A percentile compares a stretch with the other conserved stretches of the same genome.
Evolutionary conservation across 2,329 filamentous ascomycete species (phyloP).

Genomic region (Purpureocillium takamizusanense): DNA sequence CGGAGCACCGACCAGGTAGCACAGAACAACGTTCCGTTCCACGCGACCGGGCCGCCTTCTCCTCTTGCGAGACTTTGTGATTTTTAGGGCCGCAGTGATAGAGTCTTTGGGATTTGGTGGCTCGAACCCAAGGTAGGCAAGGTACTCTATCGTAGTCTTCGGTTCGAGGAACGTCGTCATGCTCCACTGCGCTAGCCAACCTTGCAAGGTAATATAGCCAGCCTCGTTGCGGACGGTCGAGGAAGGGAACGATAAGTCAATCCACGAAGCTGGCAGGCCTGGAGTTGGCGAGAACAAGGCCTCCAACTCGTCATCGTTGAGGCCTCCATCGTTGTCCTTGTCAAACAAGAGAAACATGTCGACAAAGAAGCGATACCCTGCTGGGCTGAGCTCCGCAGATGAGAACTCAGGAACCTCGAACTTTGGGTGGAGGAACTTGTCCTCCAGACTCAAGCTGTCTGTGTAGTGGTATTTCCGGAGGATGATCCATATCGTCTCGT

Average conservation of each 20-base stretch:
- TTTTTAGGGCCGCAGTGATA: conserved; percentile 76
- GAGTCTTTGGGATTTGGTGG: conserved; percentile 65
- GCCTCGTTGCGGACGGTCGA: conserved; percentile 93
- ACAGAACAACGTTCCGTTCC: conserved; percentile 88
- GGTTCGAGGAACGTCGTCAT: conserved; percentile 98
- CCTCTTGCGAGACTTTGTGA: conserved; percentile 85
- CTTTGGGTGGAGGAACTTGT: conserved; percentile 84
- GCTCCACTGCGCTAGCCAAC: conserved; percentile 98
- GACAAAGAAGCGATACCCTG: conserved; percentile 94
- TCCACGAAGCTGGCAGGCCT: conserved; percentile 78
- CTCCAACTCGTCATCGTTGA: conserved; percentile 77
- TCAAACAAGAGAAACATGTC: conserved; percentile 93
- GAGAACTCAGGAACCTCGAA: conserved; percentile 90
- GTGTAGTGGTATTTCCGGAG: conserved; percentile 92
- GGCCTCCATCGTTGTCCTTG: conserved; percentile 91
- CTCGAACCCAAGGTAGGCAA: conserved; percentile 94
- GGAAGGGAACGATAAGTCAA: conserved; percentile 80
- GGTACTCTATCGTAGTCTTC: conserved; percentile 89
- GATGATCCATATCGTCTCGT: conserved; percentile 98
- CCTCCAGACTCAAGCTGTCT: conserved; percentile 84
- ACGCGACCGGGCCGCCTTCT: conserved; percentile 74
- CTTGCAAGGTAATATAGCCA: conserved; percentile 89
- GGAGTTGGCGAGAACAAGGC: conserved; percentile 90
- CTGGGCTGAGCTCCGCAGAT: conserved; percentile 87
- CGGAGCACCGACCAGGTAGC: conserved; percentile 80